Percentiles rank a stretch among this genome's conserved stretches.
Evolutionary conservation across 75 land plant genomes (phyloP).

Genomic region (Picea sitchensis): DNA sequence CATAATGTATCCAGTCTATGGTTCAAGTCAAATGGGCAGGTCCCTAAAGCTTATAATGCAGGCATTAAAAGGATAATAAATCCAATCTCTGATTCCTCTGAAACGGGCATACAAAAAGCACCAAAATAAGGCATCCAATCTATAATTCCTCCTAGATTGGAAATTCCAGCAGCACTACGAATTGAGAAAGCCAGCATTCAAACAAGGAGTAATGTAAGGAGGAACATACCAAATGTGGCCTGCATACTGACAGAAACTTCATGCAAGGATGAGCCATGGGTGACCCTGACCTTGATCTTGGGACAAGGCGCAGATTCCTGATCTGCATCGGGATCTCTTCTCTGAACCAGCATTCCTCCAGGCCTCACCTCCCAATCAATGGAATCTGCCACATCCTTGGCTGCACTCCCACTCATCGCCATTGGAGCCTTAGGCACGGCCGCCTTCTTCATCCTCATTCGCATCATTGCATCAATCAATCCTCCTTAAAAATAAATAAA

Average conservation of each 20-base stretch:
- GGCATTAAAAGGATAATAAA: too few relatives aligned
- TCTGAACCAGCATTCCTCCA: slow-evolving; percentile 96
- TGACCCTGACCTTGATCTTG: slow-evolving; percentile 62
- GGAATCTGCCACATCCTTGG: slow-evolving; percentile 17
- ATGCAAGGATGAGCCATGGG: slow-evolving; percentile 59
- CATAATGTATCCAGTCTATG: too few relatives aligned
- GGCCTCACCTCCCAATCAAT: slow-evolving; percentile 85
- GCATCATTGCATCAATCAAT: slow-evolving; percentile 31
- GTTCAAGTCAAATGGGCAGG: too few relatives aligned
- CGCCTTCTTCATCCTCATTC: slow-evolving; percentile 28
- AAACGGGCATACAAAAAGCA: too few relatives aligned
- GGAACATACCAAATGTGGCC: slow-evolving; percentile 67
- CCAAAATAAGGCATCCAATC: neutral
- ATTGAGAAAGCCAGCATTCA: neutral
- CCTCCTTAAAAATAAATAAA: too few relatives aligned
- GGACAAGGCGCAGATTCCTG: slow-evolving; percentile 34
- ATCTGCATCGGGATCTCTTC: slow-evolving; percentile 39
- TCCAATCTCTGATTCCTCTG: too few relatives aligned
- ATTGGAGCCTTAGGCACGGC: slow-evolving; percentile 8
- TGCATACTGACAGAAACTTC: slow-evolving; percentile 62
- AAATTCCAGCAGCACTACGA: too few relatives aligned
- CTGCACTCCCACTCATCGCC: slow-evolving; percentile 15
- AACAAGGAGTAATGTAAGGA: neutral
- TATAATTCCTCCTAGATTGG: neutral
- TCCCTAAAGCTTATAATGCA: too few relatives aligned